These are phyloP conservation scores for Pochonia chlamydosporia DNA, from an alignment of 2,329 filamentous ascomycete species.

Conservation along the genomic window DNA sequence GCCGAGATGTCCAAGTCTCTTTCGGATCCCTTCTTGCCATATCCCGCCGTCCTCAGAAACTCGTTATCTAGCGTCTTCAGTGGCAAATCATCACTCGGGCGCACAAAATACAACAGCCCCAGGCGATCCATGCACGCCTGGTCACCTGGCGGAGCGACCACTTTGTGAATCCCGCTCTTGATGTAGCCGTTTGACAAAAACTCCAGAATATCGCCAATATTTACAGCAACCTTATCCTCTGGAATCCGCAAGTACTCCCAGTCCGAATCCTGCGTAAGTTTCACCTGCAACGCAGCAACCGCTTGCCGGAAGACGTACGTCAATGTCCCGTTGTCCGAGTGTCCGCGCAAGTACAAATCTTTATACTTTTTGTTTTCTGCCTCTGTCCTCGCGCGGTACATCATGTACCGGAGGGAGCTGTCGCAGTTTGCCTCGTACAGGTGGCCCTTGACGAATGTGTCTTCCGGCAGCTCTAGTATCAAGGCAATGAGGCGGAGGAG, in stretches of 20 bases:
- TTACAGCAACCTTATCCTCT: slow-evolving; percentile 7
- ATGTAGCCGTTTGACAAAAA: slow-evolving; percentile 6
- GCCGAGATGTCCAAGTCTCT: slow-evolving; percentile 5
- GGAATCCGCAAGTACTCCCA: slow-evolving; percentile 6
- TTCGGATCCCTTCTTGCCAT: background rate
- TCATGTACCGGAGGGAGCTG: slow-evolving; percentile 55
- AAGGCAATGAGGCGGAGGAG: slow-evolving; percentile 35
- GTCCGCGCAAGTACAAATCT: slow-evolving; percentile 32
- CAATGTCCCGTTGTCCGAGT: slow-evolving; percentile 51
- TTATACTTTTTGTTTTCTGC: slow-evolving; percentile 34
- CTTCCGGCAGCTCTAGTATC: slow-evolving; percentile 50
- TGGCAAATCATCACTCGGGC: slow-evolving; percentile 5
- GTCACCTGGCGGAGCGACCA: slow-evolving; percentile 2
- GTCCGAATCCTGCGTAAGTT: background rate
- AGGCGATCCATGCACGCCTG: slow-evolving; percentile 5
- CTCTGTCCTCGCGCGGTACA: slow-evolving; percentile 42
- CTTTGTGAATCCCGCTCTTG: slow-evolving; percentile 5
- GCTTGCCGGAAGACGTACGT: slow-evolving; percentile 54
- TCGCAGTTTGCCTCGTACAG: slow-evolving; percentile 48
- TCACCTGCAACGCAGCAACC: slow-evolving; percentile 48
- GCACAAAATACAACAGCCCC: slow-evolving; percentile 7
- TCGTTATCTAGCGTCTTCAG: slow-evolving; percentile 3
- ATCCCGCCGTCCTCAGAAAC: slow-evolving; percentile 2
- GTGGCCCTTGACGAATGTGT: slow-evolving; percentile 48
- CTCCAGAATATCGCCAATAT: slow-evolving; percentile 2